These are phyloP conservation scores for Zymoseptoria passerinii DNA, from an alignment of 2,329 filamentous ascomycete species.

Conservation along the genomic window DNA sequence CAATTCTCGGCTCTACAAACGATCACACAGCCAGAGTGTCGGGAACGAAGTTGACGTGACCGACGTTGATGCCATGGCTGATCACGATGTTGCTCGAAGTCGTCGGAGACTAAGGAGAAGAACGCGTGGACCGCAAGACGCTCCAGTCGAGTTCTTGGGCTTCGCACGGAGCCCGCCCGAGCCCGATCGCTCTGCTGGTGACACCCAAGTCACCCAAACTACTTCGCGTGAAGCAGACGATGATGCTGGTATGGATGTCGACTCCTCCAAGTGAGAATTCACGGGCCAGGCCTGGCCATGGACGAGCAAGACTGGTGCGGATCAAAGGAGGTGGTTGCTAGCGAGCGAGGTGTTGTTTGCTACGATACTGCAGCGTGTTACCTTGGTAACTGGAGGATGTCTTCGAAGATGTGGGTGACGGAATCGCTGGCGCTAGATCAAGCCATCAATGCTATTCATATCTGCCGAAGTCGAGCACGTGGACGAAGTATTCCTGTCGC, in stretches of 20 bases:
- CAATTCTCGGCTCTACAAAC: constrained; percentile 34
- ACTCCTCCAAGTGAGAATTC: constrained; percentile 6
- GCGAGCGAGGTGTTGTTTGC: neutral
- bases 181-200: constrained; percentile 2
- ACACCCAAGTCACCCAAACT: neutral
- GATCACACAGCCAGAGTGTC: constrained; percentile 39
- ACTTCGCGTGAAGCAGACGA: neutral
- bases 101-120: constrained; percentile 38
- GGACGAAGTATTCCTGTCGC: neutral
- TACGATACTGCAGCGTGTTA: neutral
- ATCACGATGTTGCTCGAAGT: constrained; percentile 31
- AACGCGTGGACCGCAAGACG: constrained; percentile 32
- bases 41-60: constrained; percentile 37
- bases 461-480: neutral
- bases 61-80: constrained; percentile 34
- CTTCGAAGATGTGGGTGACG: neutral
- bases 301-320: neutral
- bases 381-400: neutral
- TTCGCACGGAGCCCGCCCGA: neutral
- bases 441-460: neutral
- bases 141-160: constrained; percentile 1
- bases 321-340: neutral
- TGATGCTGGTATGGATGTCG: constrained; percentile 11
- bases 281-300: neutral
- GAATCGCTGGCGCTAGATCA: neutral